Base-by-base conservation (phyloP, 2,329 filamentous ascomycete species). In the Daldinia sp. region DNA sequence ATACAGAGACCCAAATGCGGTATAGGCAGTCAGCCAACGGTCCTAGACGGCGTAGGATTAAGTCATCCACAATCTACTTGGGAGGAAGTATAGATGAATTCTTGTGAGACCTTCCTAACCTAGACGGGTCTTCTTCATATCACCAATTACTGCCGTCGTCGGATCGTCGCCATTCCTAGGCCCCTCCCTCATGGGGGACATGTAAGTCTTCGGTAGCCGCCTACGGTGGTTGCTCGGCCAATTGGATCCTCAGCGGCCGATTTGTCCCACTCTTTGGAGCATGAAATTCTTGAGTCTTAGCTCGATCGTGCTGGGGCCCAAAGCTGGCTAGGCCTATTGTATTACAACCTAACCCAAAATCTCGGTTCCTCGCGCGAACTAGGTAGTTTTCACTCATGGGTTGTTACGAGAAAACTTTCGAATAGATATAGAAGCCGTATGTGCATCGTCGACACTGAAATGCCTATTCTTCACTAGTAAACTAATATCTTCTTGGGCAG, bases 101-200 rank as follows among this genome's bases (percentile, higher is more conserved):
- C 37, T 53, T 51, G 62, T 63, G 56, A 60, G 59, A 67, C 62
- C 62, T 66, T 65, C 62, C 62, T 63, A 63, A 61, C 49, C 21
- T 13, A 61, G 63, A 41, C 19, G 23, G 45, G 29, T 13, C 11
- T 10, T 15, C 13, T 54, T 21, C 15, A 51, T 51, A 9, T 4
- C n/a, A 45, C 43, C 37, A 51, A 17, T 25, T 34, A 43, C 34
- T 59, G n/a, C 59, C 52, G 59, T 54, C 53, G 61, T 66, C 59
- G 58, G 62, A 58, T 52, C 15, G 29, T 41, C 30, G 23, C 29
- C 35, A 19, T 61, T 50, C 45, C 13, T 37, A 53, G 5, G 10
- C n/a, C 50, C 29, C 13, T 32, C 30, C 43, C 41, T 58, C 39
- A 30, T 37, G 41, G 41, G 21, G 50, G 30, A 35, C n/a, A 10